Conservation (phyloP, 345 rosid species). For the Reutealis trisperma region DNA sequence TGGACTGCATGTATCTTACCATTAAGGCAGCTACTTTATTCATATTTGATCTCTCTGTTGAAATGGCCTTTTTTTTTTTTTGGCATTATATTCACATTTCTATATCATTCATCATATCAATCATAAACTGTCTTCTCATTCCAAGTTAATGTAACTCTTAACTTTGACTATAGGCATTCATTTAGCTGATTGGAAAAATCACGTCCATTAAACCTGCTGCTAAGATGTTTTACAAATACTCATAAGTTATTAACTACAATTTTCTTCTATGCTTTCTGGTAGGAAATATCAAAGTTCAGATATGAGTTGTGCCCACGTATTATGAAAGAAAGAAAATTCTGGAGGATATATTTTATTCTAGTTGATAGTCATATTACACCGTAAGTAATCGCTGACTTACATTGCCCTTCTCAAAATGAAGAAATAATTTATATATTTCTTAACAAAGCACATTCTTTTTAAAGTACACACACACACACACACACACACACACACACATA, state of each 20-base stretch:
- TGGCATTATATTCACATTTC: not conserved
- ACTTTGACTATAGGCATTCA: not conserved
- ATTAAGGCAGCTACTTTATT: not conserved
- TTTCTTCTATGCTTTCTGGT: slow-evolving; percentile 15
- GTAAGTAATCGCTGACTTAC: slow-evolving; percentile 36
- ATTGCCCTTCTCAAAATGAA: not conserved
- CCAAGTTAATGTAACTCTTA: not conserved
- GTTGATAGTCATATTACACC: slow-evolving; percentile 54
- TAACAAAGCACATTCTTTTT: not conserved
- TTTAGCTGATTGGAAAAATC: not conserved
- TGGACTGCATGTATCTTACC: too few relatives aligned
- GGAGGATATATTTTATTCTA: slow-evolving; percentile 67
- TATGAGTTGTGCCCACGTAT: slow-evolving; percentile 59
- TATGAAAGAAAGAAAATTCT: slow-evolving; percentile 70
- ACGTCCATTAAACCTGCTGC: not conserved
- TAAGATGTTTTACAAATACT: not conserved
- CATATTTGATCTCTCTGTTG: not conserved
- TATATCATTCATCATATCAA: not conserved
- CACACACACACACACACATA: too few relatives aligned
- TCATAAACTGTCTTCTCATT: too few relatives aligned
- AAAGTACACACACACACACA: too few relatives aligned
- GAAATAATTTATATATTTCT: not conserved
- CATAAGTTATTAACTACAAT: not conserved
- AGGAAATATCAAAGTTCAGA: slow-evolving; percentile 68
- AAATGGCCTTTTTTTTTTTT: not conserved